Evolutionary conservation across 257 asterid species (phyloP).

Genomic region (Solanum piurae): DNA sequence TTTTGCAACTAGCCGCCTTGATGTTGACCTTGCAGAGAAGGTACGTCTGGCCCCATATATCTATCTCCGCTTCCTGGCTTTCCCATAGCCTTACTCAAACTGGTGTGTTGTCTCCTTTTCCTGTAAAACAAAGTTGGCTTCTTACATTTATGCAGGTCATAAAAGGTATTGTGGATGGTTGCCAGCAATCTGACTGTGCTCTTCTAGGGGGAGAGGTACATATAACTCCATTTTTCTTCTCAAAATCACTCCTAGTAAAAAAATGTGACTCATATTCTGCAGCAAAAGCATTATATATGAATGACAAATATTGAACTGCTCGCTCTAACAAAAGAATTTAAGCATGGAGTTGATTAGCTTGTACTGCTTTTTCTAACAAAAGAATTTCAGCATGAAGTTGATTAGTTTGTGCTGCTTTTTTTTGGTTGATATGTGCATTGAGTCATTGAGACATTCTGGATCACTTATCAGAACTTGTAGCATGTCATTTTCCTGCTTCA

Average conservation of each 20-base stretch:
- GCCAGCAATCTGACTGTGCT: slow-evolving; percentile 75
- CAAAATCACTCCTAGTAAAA: background rate
- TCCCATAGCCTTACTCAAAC: background rate
- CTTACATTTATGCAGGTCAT: slow-evolving; percentile 52
- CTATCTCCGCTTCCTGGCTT: background rate
- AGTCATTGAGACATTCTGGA: background rate
- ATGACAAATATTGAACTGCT: background rate
- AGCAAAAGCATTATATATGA: background rate
- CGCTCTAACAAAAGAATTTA: background rate
- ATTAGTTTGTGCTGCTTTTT: background rate
- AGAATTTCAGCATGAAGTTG: background rate
- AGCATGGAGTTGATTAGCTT: background rate
- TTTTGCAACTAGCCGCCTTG: slow-evolving; percentile 83
- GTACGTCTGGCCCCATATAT: slow-evolving; percentile 13
- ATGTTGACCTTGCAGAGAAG: slow-evolving; percentile 96
- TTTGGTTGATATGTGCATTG: background rate
- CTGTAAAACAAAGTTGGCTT: background rate
- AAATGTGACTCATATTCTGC: background rate
- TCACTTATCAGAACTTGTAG: background rate
- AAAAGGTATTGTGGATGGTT: slow-evolving; percentile 88
- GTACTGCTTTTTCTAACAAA: background rate
- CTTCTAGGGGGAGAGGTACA: slow-evolving; percentile 97
- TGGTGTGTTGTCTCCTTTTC: background rate
- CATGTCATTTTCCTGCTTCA: background rate
- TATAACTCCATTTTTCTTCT: background rate